Evolutionary conservation across 768 basidiomycete species (phyloP).

Genomic region (Leccinum subgranulosum): DNA sequence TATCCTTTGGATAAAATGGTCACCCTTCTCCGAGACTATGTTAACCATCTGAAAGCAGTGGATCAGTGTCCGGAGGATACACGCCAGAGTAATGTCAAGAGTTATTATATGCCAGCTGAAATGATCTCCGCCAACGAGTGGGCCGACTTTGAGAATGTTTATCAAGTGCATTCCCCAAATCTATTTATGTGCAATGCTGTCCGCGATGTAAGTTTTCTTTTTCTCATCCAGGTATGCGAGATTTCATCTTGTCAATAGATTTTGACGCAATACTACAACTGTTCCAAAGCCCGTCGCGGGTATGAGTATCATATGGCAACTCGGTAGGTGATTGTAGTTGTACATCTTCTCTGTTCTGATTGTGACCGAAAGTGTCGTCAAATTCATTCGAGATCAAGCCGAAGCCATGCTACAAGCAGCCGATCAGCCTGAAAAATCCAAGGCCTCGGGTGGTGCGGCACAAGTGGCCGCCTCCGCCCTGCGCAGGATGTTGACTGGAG

Average conservation of each 20-base stretch:
- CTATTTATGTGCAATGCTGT: conserved; percentile 73
- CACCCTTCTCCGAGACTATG: conserved; percentile 57
- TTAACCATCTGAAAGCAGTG: conserved; percentile 47
- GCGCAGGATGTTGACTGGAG: conserved; percentile 60
- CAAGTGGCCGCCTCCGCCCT: conserved; percentile 67
- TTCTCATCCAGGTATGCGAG: background rate
- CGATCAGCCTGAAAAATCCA: conserved; percentile 24
- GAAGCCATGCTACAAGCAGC: conserved; percentile 33
- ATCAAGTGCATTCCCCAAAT: conserved; percentile 85
- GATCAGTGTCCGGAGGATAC: conserved; percentile 35
- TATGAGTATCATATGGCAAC: conserved; percentile 89
- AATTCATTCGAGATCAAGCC: conserved; percentile 85
- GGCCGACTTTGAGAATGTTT: conserved; percentile 86
- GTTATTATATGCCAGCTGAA: conserved; percentile 66
- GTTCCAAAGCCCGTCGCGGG: conserved; percentile 68
- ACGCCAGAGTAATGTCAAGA: conserved; percentile 37
- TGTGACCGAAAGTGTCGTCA: conserved; percentile 56
- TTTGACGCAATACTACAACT: conserved; percentile 85
- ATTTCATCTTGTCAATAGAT: conserved; percentile 46
- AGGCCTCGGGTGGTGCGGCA: conserved; percentile 42
- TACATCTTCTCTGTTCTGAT: conserved; percentile 7
- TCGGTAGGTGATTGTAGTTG: conserved; percentile 45
- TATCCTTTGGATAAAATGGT: conserved; percentile 48
- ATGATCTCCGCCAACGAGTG: conserved; percentile 66
- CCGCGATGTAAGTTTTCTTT: conserved; percentile 61